Base-by-base conservation (phyloP, 345 rosid species). In the Hibiscus trionum region DNA sequence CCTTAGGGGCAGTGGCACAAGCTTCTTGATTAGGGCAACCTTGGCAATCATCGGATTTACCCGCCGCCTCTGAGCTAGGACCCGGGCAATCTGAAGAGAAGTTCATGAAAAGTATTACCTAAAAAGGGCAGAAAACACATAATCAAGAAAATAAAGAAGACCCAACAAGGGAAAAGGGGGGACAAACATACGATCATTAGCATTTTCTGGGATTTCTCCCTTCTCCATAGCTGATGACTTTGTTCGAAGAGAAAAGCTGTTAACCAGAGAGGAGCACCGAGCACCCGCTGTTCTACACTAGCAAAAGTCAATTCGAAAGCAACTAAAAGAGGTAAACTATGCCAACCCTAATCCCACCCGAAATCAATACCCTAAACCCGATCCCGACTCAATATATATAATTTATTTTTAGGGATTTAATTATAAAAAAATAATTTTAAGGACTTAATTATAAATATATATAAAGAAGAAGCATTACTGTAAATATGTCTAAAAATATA, bases 21-120 rank as follows among this genome's bases (percentile, higher is more conserved):
- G 69, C 88, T 81, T 91, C 79, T 75, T 94, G 98, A 78, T 91
- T 94, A 70, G 98, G 98, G 73, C 98, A 91, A 69, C 97, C 98
- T 76, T 84, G 75, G 49, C 98, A 94, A 5, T 85, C 75, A 78
- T 91, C 97, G 0, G 96, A 85, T 80, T 94, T 84, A 5, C 97
- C 98, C 2, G 97, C 98, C 17, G 79, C 35, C 58, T 91, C 96
- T 1, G 97, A 85, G 52, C 75, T 83, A 73, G 98, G 72, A 64
- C 97, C 97, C 3, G 98, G 97, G 77, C 98, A 94, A 86, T 89
- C 97, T 90, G 79, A 42, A 37, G 29, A 73, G 16, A 24, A 17
- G 7, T 35, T 60, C 15, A 61, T 2, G 56, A 29, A 56, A 21
- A 33, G 44, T 27, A 27, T 61, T n/a, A 26, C 11, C 11, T 0